A percentile compares a stretch with the other conserved stretches of the same genome.
Conservation (phyloP, 2,329 filamentous ascomycete species). For the Thermochaetoides dissita region DNA sequence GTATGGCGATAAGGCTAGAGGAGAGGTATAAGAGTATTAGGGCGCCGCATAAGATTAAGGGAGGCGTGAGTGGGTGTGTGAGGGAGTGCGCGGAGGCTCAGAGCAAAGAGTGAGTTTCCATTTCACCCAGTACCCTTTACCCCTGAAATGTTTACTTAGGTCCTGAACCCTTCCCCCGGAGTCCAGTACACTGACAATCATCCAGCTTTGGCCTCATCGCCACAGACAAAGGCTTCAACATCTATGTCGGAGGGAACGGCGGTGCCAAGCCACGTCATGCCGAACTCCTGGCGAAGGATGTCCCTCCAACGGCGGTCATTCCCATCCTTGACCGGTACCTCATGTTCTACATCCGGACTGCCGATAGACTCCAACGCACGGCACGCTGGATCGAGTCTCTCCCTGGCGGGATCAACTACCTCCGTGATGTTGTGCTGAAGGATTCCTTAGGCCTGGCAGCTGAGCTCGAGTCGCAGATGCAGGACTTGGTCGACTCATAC, state of each 20-base stretch:
- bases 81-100: constrained; percentile 85
- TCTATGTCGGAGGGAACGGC: constrained; percentile 81
- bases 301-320: constrained; percentile 67
- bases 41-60: constrained; percentile 83
- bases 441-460: constrained; percentile 78
- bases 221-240: constrained; percentile 85
- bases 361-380: constrained; percentile 78
- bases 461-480: constrained; percentile 77
- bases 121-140: not conserved
- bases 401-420: constrained; percentile 70
- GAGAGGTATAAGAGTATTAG: constrained; percentile 86
- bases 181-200: too few species aligned
- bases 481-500: constrained; percentile 66
- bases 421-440: constrained; percentile 67
- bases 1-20: constrained; percentile 76
- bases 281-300: constrained; percentile 74
- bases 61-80: constrained; percentile 81
- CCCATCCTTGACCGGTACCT: constrained; percentile 79
- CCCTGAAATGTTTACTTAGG: too few species aligned
- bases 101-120: constrained; percentile 59
- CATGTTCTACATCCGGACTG: constrained; percentile 87
- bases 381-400: constrained; percentile 77
- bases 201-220: constrained; percentile 73
- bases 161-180: too few species aligned
- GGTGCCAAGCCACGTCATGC: constrained; percentile 73